Conservation (phyloP, 2,329 filamentous ascomycete species). For the Alternaria dauci region DNA sequence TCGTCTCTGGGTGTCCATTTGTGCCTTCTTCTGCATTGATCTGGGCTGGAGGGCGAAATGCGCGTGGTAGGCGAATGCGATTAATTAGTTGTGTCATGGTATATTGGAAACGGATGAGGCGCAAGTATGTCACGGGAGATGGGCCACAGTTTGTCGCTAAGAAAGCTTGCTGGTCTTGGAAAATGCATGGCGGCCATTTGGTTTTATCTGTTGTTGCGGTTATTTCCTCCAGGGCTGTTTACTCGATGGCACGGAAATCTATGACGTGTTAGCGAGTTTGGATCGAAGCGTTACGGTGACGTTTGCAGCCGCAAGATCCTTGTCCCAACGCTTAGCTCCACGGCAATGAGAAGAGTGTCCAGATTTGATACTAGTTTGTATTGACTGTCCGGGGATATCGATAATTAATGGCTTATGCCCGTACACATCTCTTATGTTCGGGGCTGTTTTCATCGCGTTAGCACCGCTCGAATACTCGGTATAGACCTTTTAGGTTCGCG, state of each 20-base stretch:
- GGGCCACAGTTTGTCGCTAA: not conserved
- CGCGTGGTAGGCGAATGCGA: constrained; percentile 17
- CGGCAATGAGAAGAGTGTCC: not conserved
- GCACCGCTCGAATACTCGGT: constrained; percentile 94
- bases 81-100: constrained; percentile 3
- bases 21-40: constrained; percentile 19
- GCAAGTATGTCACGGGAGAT: not conserved
- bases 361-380: not conserved
- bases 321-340: constrained; percentile 2
- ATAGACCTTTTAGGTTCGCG: constrained; percentile 89
- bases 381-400: not conserved
- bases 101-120: not conserved
- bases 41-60: constrained; percentile 21
- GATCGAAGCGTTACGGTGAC: constrained; percentile 13
- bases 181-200: constrained; percentile 13
- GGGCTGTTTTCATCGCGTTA: constrained; percentile 50
- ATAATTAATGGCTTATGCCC: not conserved
- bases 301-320: constrained; percentile 8
- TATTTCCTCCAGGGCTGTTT: not conserved
- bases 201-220: constrained; percentile 11
- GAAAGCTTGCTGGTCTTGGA: constrained; percentile 8
- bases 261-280: constrained; percentile 16
- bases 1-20: constrained; percentile 16
- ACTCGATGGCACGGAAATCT: constrained; percentile 9
- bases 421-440: not conserved